Conservation (phyloP, 179 eudicot genomes). For the Spinacia oleracea region DNA sequence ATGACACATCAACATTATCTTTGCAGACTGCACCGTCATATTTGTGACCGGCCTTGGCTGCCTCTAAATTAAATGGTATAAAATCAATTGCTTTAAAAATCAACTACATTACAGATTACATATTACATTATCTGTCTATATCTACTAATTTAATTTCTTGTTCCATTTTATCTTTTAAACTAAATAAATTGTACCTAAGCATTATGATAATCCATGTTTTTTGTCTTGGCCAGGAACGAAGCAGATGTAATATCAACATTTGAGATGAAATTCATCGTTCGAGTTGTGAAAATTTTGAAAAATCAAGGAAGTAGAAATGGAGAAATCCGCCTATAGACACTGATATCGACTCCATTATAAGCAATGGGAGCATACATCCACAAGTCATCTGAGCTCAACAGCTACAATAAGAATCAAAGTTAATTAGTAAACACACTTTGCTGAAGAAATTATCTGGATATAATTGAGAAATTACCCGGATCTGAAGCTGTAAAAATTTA, state of each 20-base stretch:
- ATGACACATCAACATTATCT: too few relatives aligned
- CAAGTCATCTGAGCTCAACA: constrained; percentile 71
- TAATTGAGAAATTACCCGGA: constrained; percentile 44
- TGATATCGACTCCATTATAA: constrained; percentile 70
- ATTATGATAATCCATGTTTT: neutral
- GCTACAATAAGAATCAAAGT: constrained; percentile 35
- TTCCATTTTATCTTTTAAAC: too few relatives aligned
- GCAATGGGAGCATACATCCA: constrained; percentile 87
- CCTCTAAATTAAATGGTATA: too few relatives aligned
- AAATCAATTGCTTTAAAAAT: too few relatives aligned
- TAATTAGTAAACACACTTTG: neutral
- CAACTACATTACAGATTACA: neutral
- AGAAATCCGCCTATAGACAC: constrained; percentile 41
- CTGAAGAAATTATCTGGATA: too few relatives aligned
- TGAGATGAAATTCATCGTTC: too few relatives aligned
- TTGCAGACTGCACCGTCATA: too few relatives aligned
- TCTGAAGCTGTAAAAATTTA: constrained; percentile 79
- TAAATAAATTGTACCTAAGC: neutral
- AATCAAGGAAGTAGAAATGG: constrained; percentile 34
- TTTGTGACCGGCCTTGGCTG: too few relatives aligned
- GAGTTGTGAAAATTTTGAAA: too few relatives aligned
- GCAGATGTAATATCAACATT: too few relatives aligned
- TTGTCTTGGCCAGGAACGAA: neutral
- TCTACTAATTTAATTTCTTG: too few relatives aligned
- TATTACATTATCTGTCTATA: too few relatives aligned